Percentiles rank a stretch among this genome's conserved stretches.
These are phyloP conservation scores for Phytopythium chamaehyphon DNA, from an alignment of 352 stramenopile genomes.

Conservation along the genomic window DNA sequence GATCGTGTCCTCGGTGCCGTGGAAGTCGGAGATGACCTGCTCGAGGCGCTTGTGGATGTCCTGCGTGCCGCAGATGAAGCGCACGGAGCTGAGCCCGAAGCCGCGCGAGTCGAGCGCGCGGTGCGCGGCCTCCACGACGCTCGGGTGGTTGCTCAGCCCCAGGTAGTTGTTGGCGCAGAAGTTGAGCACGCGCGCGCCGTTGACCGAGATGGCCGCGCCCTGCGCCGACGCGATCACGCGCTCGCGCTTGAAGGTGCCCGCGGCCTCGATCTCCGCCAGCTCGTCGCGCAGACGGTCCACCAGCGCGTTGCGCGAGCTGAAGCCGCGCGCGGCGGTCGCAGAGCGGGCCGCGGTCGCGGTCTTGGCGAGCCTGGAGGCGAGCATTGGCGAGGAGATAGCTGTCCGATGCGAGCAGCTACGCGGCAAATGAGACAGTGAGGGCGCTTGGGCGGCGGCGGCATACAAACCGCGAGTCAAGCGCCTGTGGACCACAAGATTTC, in stretches of 20 bases:
- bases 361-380: constrained; percentile 9
- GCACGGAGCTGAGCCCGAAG: constrained; percentile 90
- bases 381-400: constrained; percentile 8
- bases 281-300: constrained; percentile 75
- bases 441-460: too few relatives aligned
- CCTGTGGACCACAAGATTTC: constrained; percentile 3
- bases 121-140: constrained; percentile 82
- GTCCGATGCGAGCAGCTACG: not conserved
- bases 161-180: constrained; percentile 96
- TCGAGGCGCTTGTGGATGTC: constrained; percentile 94
- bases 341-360: constrained; percentile 6
- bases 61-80: constrained; percentile 94
- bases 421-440: constrained; percentile 7
- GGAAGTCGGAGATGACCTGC: constrained; percentile 87
- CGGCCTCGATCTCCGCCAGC: constrained; percentile 61
- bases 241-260: constrained; percentile 86
- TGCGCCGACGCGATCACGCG: constrained; percentile 90
- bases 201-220: constrained; percentile 70
- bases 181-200: constrained; percentile 82
- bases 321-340: not conserved
- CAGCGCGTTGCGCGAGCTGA: constrained; percentile 50
- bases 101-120: constrained; percentile 79
- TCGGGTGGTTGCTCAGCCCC: constrained; percentile 86
- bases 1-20: constrained; percentile 93
- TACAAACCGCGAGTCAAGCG: constrained; percentile 9